Evolutionary conservation across 2,329 filamentous ascomycete genomes (phyloP).

Genomic region (Calonectria ilicicola): DNA sequence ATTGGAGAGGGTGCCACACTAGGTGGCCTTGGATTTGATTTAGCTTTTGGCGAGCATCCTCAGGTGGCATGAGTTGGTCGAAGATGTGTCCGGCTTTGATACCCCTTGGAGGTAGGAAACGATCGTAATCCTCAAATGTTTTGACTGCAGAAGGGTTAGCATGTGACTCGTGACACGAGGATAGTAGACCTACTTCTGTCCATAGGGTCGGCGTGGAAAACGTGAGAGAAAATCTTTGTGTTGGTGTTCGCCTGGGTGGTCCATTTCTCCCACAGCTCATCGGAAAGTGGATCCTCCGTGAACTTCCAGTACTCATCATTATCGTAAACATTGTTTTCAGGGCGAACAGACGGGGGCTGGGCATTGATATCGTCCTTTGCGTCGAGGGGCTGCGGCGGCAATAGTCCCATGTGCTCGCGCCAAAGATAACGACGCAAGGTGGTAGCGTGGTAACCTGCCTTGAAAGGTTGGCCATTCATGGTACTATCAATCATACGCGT

Average conservation of each 20-base stretch:
- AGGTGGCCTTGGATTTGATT: constrained; percentile 87
- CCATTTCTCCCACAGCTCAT: constrained; percentile 78
- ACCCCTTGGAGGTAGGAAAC: constrained; percentile 76
- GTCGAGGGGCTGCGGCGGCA: constrained; percentile 79
- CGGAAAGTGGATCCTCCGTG: constrained; percentile 78
- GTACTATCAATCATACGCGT: constrained; percentile 74
- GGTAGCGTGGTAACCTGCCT: constrained; percentile 84
- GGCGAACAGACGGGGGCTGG: constrained; percentile 74
- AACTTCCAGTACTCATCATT: constrained; percentile 72
- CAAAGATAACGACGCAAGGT: constrained; percentile 86
- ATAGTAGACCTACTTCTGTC: constrained; percentile 71
- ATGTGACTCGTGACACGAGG: background rate
- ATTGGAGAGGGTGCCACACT: constrained; percentile 95
- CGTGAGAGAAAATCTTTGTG: constrained; percentile 79
- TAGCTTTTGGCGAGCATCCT: constrained; percentile 80
- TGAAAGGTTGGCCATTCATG: constrained; percentile 84
- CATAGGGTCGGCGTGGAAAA: constrained; percentile 92
- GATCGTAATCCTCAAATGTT: constrained; percentile 90
- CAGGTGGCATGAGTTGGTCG: constrained; percentile 79
- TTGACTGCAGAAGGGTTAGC: constrained; percentile 66
- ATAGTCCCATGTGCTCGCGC: constrained; percentile 89
- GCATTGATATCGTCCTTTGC: constrained; percentile 78
- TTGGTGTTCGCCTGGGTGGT: constrained; percentile 76
- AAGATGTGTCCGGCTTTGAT: constrained; percentile 89
- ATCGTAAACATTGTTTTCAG: constrained; percentile 73